Conservation (phyloP, 345 rosid genomes). For the Populus euphratica region DNA sequence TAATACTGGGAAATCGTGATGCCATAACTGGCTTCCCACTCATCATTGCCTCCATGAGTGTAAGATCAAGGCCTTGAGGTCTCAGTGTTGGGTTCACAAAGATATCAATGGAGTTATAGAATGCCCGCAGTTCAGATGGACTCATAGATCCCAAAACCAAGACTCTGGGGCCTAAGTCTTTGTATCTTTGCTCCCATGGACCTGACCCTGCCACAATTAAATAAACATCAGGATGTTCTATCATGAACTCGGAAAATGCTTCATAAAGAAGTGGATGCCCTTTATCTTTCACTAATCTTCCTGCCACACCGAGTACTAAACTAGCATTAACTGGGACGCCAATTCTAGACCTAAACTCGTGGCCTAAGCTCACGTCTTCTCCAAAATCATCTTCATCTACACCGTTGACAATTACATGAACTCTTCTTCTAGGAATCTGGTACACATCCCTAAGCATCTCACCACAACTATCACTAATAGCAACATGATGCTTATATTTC, state of each 20-base stretch:
- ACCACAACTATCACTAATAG: constrained; percentile 92
- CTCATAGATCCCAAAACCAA: constrained; percentile 68
- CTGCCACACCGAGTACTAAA: constrained; percentile 72
- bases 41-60: constrained; percentile 94
- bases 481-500: constrained; percentile 75
- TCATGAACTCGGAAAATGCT: constrained; percentile 51
- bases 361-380: constrained; percentile 40
- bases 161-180: constrained; percentile 52
- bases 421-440: constrained; percentile 73
- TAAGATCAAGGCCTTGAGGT: constrained; percentile 91
- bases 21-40: constrained; percentile 89
- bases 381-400: constrained; percentile 60
- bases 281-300: constrained; percentile 88
- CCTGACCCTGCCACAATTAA: constrained; percentile 80
- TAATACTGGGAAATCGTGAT: constrained; percentile 80
- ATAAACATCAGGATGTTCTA: constrained; percentile 42
- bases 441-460: constrained; percentile 87
- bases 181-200: constrained; percentile 83
- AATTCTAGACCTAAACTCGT: constrained; percentile 49
- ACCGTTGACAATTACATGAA: constrained; percentile 88
- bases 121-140: constrained; percentile 52
- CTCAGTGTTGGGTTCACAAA: constrained; percentile 85
- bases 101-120: constrained; percentile 73
- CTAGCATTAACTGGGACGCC: constrained; percentile 55
- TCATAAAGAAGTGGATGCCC: constrained; percentile 76